Percentiles rank a stretch among this genome's conserved stretches.
These are phyloP conservation scores for Ophiocordyceps unilateralis DNA, from an alignment of 2,329 filamentous ascomycete genomes.

Conservation along the genomic window DNA sequence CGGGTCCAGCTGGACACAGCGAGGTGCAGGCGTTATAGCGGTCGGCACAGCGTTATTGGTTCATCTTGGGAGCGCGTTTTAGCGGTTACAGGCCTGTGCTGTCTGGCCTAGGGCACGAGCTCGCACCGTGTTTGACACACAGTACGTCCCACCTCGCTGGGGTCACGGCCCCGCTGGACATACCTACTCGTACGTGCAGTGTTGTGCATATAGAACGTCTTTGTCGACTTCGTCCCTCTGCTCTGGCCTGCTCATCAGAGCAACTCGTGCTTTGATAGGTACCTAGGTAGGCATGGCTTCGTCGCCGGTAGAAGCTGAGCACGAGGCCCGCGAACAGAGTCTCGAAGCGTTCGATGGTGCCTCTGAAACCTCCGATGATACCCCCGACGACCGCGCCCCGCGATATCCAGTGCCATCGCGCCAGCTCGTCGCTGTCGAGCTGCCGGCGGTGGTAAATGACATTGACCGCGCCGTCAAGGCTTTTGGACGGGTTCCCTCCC, in stretches of 20 bases:
- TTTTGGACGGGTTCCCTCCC: conserved; percentile 20
- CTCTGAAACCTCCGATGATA: neutral
- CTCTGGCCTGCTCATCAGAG: too few species aligned
- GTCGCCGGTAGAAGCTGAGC: too few species aligned
- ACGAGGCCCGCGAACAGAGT: neutral
- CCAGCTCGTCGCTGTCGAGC: conserved; percentile 21
- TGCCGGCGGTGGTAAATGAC: conserved; percentile 25
- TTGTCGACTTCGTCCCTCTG: too few species aligned
- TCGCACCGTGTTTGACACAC: neutral
- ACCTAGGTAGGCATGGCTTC: too few species aligned
- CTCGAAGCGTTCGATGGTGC: conserved; percentile 1
- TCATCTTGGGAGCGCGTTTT: neutral
- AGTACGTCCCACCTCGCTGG: neutral
- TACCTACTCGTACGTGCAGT: too few species aligned
- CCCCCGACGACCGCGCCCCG: conserved; percentile 11
- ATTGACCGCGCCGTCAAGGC: conserved; percentile 24
- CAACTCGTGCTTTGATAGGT: too few species aligned
- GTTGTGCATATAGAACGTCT: too few species aligned
- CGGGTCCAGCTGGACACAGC: neutral
- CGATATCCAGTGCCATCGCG: conserved; percentile 18
- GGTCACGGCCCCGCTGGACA: too few species aligned
- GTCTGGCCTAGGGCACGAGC: neutral
- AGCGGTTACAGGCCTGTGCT: neutral
- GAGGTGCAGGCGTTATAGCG: neutral
- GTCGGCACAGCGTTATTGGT: neutral